phyloP scores from a whole-genome alignment of 1,139 yeast genomes.

The Saccharomyces hybrid region DNA sequence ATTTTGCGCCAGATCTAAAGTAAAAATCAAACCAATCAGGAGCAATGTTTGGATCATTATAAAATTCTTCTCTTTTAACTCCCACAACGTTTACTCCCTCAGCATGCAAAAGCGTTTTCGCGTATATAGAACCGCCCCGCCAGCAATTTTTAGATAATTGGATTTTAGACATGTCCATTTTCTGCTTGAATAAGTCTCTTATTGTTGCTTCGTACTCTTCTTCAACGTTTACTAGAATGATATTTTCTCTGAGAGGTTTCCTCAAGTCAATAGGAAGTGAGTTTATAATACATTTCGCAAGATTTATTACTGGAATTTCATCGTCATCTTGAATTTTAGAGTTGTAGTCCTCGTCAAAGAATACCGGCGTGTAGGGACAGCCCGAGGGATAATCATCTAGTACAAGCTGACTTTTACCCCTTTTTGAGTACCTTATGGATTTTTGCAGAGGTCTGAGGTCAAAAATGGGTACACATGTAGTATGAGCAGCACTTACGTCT shows the following conservation, averaged over 20 bases:
- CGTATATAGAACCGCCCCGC: conserved; percentile 3
- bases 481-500: background rate
- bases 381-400: background rate
- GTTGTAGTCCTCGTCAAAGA: background rate
- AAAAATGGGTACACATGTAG: conserved; percentile 1
- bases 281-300: background rate
- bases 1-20: background rate
- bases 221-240: background rate
- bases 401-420: background rate
- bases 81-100: background rate
- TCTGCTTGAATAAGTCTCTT: background rate
- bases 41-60: background rate
- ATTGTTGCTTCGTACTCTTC: background rate
- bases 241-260: background rate
- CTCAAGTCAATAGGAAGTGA: conserved; percentile 3
- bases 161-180: background rate
- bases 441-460: conserved; percentile 1
- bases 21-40: conserved; percentile 6
- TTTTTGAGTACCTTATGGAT: background rate
- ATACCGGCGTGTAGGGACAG: background rate
- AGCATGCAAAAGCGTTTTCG: background rate
- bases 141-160: conserved; percentile 1
- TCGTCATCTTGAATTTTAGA: background rate
- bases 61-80: background rate
- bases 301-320: conserved; percentile 1